Evolutionary conservation across 148 eudicot species (phyloP), one percentile per base, ranked within the genome.

Genomic region (Heliamphora exappendiculata): DNA sequence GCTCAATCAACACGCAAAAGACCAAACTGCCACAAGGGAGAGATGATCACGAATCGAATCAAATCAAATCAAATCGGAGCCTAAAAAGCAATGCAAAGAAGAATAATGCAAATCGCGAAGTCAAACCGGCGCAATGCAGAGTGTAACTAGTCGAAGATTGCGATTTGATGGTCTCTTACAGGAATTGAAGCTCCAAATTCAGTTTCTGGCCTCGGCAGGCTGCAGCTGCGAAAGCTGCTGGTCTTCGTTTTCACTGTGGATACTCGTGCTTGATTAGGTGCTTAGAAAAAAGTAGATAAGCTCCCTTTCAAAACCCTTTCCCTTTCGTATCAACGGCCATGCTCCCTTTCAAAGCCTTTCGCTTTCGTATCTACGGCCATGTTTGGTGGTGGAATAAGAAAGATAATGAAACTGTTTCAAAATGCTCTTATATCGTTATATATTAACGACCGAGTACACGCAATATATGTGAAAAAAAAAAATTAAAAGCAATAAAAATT

Each of bases 191-290:
- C 59, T 50, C 58, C 42, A 34, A 26, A 29, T 31, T 16, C n/a
- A 67, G 26, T 4, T n/a, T 7, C 34, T 26, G 63, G 59, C n/a
- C n/a, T n/a, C n/a, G 74, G 77, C 69, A 77, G 37, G 71, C 68
- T 19, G 33, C 58, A 6, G 67, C 67, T n/a, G 78, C 75, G 81
- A 82, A 74, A 82, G 74, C 81, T 76, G 84, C 81, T 37, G 76
- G 45, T 74, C 81, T 78, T 2, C 20, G 77, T 29, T 5, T 44
- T 0, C 41, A 44, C 16, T 74, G 50, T 17, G 42, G 74, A 31
- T 44, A 44, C 37, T 53, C 37, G 49, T n/a, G n/a, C n/a, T n/a
- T 24, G 74, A 12, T 16, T 34, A 54, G 22, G 49, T n/a, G n/a
- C n/a, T n/a, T n/a, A n/a, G n/a, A n/a, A n/a, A n/a, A n/a, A n/a